phyloP scores from a whole-genome alignment of 176 grass and related monocot species.

The Oryza longistaminata region DNA sequence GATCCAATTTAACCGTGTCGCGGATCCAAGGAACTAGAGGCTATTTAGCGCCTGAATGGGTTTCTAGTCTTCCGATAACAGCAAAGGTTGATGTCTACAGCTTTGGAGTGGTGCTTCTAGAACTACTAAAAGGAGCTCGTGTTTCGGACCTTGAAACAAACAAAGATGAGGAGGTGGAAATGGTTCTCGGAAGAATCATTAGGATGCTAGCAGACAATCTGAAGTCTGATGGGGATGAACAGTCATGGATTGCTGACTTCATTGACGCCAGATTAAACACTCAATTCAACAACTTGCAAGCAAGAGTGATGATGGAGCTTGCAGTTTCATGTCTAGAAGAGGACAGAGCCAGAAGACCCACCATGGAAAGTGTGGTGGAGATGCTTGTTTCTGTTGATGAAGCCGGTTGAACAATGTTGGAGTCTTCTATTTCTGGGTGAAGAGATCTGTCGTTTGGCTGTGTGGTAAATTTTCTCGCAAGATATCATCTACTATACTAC shows the following conservation, averaged over 20 bases:
- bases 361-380: constrained; percentile 31
- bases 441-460: too few relatives aligned
- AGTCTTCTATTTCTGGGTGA: too few relatives aligned
- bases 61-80: constrained; percentile 48
- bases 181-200: constrained; percentile 22
- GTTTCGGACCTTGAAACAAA: constrained; percentile 27
- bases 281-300: constrained; percentile 30
- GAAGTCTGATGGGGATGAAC: not conserved
- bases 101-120: constrained; percentile 47
- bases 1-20: constrained; percentile 25
- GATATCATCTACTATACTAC: too few relatives aligned
- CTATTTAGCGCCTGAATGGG: constrained; percentile 56
- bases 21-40: constrained; percentile 53
- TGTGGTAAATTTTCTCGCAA: too few relatives aligned
- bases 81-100: constrained; percentile 61
- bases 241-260: constrained; percentile 28
- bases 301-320: constrained; percentile 31
- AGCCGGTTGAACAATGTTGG: not conserved
- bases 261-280: constrained; percentile 28
- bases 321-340: constrained; percentile 39
- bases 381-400: constrained; percentile 40
- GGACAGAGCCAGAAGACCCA: constrained; percentile 39
- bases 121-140: constrained; percentile 38
- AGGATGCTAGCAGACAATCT: constrained; percentile 31
- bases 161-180: constrained; percentile 24